Base-by-base conservation (phyloP, 495 filamentous ascomycete species). In the Aspergillus bertholletiae region DNA sequence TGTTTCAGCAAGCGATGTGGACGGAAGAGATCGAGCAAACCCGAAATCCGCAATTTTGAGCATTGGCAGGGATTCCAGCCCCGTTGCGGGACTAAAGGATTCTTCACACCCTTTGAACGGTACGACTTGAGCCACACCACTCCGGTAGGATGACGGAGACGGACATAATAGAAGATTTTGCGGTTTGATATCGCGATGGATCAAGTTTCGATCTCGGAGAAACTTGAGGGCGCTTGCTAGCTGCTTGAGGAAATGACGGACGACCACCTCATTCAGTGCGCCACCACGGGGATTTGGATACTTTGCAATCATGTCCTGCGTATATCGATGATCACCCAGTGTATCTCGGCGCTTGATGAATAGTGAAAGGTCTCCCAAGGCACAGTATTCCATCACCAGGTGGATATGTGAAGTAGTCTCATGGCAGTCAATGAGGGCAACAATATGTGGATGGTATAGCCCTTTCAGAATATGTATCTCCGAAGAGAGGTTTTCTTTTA, bases 41-140 rank as follows among this genome's bases (percentile, higher is more conserved):
- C 94, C 94, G 59, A 98, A 98, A 73, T 98, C 94, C 11, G 94
- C 94, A 62, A 98, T 85, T 73, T 98, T 98, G 49, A 98, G 79
- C 84, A 96, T 95, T 1, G 94, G 94, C 21, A 97, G 73, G 12
- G 90, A 91, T 49, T 86, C 80, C n/a, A 98, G 67, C 0, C 95
- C 95, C 3, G 86, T 88, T 28, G 84, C 79, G 8, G 92, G 90
- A n/a, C 86, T 84, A 54, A 90, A 78, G 0, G 89, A 90, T 60
- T 89, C 82, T 40, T 87, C 81, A 61, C 87, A 91, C 37, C 84
- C 89, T 30, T 80, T 77, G 46, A 79, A 78, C 3, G 84, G 83
- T 46, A 84, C 68, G 3, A 75, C 64, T 46, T 80, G 78, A 2
- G 80, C 61, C 20, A 64, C 68, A 0, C 74, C 77, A 39, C 62